A percentile compares a stretch with the other conserved stretches of the same genome.
phyloP scores from a whole-genome alignment of 371 early-diverging fungal species.

The Rhizopus microsporus region DNA sequence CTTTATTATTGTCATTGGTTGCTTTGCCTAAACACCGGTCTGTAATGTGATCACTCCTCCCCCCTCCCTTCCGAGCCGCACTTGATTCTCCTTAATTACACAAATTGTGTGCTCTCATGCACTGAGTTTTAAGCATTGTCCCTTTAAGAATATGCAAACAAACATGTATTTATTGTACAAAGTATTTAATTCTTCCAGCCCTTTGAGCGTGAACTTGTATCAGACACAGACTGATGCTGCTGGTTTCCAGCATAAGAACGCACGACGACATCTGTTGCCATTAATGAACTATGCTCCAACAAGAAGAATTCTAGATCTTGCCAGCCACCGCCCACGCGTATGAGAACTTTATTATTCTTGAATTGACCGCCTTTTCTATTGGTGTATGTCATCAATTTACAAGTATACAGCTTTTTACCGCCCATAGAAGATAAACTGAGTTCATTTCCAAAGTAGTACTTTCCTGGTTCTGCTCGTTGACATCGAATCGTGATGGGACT shows the following conservation, averaged over 20 bases:
- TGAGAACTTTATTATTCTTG: slow-evolving; percentile 55
- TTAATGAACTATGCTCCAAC: slow-evolving; percentile 28
- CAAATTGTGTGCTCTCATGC: too few species aligned
- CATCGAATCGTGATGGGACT: slow-evolving; percentile 54
- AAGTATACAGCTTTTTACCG: slow-evolving; percentile 50
- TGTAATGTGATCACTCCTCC: background rate
- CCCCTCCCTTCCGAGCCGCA: background rate
- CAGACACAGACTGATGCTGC: background rate
- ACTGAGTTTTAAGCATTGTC: too few species aligned
- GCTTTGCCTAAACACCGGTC: background rate
- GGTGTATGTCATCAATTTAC: slow-evolving; percentile 51
- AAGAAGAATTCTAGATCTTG: slow-evolving; percentile 67
- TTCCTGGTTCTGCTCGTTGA: slow-evolving; percentile 41
- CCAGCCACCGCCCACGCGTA: slow-evolving; percentile 74
- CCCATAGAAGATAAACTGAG: slow-evolving; percentile 42
- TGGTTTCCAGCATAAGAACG: slow-evolving; percentile 11
- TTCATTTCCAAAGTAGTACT: slow-evolving; percentile 65
- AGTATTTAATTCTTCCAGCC: slow-evolving; percentile 8
- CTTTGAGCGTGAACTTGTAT: slow-evolving; percentile 5
- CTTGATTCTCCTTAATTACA: too few species aligned
- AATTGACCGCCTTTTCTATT: slow-evolving; percentile 23
- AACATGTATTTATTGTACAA: background rate
- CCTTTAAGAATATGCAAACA: too few species aligned
- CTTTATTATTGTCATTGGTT: background rate
- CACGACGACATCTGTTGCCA: slow-evolving; percentile 38